Evolutionary conservation across 192 early-diverging fungal genomes (phyloP).

Genomic region (Podila clonocystis): DNA sequence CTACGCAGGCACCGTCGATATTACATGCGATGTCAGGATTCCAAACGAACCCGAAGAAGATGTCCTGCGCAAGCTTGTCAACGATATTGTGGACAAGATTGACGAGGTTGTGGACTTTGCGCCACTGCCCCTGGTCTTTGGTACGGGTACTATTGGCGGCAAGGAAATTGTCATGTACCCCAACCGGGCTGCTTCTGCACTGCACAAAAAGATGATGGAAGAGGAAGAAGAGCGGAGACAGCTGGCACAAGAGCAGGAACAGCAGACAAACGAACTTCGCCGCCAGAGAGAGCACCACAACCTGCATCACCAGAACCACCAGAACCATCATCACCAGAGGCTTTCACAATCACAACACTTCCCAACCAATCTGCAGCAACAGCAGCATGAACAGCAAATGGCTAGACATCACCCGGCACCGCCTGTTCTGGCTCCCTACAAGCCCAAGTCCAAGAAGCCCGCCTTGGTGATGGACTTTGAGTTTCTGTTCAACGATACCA

Average conservation of each 20-base stretch:
- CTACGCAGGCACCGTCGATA: constrained; percentile 86
- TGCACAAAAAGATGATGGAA: constrained; percentile 43
- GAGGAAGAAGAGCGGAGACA: constrained; percentile 26
- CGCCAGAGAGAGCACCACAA: constrained; percentile 18
- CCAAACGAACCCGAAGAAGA: constrained; percentile 63
- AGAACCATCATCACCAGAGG: constrained; percentile 7
- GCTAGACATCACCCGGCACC: constrained; percentile 11
- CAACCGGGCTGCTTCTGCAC: constrained; percentile 33
- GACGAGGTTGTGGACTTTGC: constrained; percentile 62
- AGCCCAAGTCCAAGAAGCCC: constrained; percentile 31
- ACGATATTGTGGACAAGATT: constrained; percentile 77
- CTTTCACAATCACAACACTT: constrained; percentile 13
- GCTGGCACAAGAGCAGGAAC: constrained; percentile 1
- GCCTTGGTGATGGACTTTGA: constrained; percentile 78
- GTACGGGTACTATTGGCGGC: constrained; percentile 56
- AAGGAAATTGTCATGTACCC: constrained; percentile 55
- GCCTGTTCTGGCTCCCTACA: background rate
- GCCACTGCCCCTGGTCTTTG: constrained; percentile 57
- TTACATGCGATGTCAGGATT: constrained; percentile 75
- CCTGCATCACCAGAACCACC: constrained; percentile 14
- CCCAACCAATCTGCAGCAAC: constrained; percentile 18
- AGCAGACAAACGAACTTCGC: background rate
- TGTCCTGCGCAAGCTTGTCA: constrained; percentile 69
- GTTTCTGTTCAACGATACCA: constrained; percentile 90
- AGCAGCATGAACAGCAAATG: constrained; percentile 27